These are phyloP conservation scores for Aspergillus oerlinghausenensis DNA, from an alignment of 2,329 filamentous ascomycete species.

Conservation along the genomic window DNA sequence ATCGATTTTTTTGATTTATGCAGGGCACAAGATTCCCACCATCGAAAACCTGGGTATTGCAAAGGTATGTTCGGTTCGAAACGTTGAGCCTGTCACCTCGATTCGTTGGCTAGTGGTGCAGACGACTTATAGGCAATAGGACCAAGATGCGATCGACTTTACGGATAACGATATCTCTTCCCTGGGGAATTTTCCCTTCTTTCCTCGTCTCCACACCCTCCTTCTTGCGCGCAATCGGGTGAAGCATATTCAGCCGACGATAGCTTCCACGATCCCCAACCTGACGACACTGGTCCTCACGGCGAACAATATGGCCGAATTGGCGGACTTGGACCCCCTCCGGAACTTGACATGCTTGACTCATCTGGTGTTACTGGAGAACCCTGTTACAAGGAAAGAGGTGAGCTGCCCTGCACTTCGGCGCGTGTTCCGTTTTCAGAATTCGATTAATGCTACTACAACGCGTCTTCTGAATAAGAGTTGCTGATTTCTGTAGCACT, in stretches of 20 bases:
- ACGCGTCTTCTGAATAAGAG: neutral
- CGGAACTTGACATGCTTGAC: constrained; percentile 64
- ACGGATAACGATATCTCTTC: constrained; percentile 95
- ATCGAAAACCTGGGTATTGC: constrained; percentile 98
- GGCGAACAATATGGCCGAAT: constrained; percentile 74
- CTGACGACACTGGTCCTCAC: constrained; percentile 77
- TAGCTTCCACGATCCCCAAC: constrained; percentile 74
- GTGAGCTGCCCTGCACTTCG: constrained; percentile 47
- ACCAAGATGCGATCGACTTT: constrained; percentile 94
- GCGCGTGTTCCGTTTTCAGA: neutral
- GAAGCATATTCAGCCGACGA: constrained; percentile 68
- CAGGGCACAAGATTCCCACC: constrained; percentile 95
- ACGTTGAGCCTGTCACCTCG: neutral
- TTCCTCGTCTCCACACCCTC: constrained; percentile 79
- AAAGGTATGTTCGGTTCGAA: constrained; percentile 57
- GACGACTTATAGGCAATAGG: constrained; percentile 47
- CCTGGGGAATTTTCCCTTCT: constrained; percentile 88
- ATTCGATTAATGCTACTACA: neutral
- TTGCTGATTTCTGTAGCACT: constrained; percentile 57
- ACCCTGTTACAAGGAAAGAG: constrained; percentile 89
- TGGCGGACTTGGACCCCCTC: constrained; percentile 84
- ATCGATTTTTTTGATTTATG: constrained; percentile 53
- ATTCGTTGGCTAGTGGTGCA: neutral
- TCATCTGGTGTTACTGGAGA: constrained; percentile 77
- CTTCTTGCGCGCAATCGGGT: constrained; percentile 88